Evolutionary conservation across 805 yeast genomes (phyloP), one percentile per base, ranked within the genome.

Genomic region (Candida maltosa): DNA sequence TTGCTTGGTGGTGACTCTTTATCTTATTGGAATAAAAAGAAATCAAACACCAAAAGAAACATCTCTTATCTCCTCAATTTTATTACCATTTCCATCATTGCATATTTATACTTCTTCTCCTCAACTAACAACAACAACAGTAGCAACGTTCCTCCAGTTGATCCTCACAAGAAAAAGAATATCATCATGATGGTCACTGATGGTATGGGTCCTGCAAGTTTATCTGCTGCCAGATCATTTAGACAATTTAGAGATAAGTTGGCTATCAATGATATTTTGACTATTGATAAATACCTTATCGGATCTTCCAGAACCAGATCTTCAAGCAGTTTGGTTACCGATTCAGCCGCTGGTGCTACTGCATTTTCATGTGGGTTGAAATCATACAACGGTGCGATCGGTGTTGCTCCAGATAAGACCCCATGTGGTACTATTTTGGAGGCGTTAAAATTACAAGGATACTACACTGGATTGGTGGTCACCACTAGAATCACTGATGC

Each of bases 341-440:
- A 89, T 56, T 85, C 95, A 19, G 97, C 97, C 8, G 97, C 97
- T 2, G 97, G 96, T 11, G 97, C 96, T 11, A 87, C 96, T 10
- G 96, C 95, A 1, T 89, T 88, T 51, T 71, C 95, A 0, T 87
- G 96, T 58, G 91, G 80, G 5, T 52, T 78, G 48, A 89, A 89
- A 64, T 66, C 88, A 4, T 87, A 86, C 61, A 89, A 89, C 56
- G 93, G 94, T 11, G 96, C 95, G 9, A 84, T 89, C 55, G 95
- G 87, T n/a, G 95, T 89, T 11, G 73, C 74, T 40, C 77, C 87
- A 1, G 60, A 69, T 21, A 66, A 72, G 31, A 46, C 51, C n/a
- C 95, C 97, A 5, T 84, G 95, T 54, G 96, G 95, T 5, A 87
- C 96, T 2, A 61, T 89, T 26, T 65, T 89, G 45, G 97, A 89